A percentile compares a stretch with the other conserved stretches of the same genome.
phyloP scores from a whole-genome alignment of 2,329 filamentous ascomycete species.

The Monosporascus sp. region DNA sequence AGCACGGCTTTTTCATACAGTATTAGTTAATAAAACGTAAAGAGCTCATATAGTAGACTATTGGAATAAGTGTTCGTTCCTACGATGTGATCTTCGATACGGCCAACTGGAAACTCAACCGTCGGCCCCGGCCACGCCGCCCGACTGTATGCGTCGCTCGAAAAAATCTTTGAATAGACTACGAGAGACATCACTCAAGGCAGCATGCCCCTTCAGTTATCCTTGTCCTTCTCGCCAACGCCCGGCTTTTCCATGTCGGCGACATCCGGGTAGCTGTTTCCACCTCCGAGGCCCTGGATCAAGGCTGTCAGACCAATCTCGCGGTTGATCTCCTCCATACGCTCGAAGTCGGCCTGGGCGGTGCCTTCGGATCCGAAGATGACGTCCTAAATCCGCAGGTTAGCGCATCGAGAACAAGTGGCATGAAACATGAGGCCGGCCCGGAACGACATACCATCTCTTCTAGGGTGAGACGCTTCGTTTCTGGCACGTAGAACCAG shows the following conservation, averaged over 20 bases:
- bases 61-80: too few relatives aligned
- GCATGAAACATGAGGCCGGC: too few relatives aligned
- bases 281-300: constrained; percentile 22
- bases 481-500: constrained; percentile 62
- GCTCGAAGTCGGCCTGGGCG: constrained; percentile 61
- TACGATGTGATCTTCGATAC: too few relatives aligned
- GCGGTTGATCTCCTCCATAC: constrained; percentile 68
- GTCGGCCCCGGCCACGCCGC: too few relatives aligned
- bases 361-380: constrained; percentile 64
- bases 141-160: too few relatives aligned
- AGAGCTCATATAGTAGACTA: too few relatives aligned
- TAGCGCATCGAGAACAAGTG: background rate
- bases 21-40: too few relatives aligned
- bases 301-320: constrained; percentile 59
- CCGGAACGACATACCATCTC: constrained; percentile 46
- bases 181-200: too few relatives aligned
- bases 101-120: too few relatives aligned
- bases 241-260: constrained; percentile 17
- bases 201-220: too few relatives aligned
- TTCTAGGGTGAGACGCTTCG: constrained; percentile 58
- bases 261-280: constrained; percentile 15
- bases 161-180: too few relatives aligned
- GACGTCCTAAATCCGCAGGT: constrained; percentile 43
- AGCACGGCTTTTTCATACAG: too few relatives aligned
- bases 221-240: constrained; percentile 6